Evolutionary conservation across 345 rosid species (phyloP).

Genomic region (Salix arbutifolia): DNA sequence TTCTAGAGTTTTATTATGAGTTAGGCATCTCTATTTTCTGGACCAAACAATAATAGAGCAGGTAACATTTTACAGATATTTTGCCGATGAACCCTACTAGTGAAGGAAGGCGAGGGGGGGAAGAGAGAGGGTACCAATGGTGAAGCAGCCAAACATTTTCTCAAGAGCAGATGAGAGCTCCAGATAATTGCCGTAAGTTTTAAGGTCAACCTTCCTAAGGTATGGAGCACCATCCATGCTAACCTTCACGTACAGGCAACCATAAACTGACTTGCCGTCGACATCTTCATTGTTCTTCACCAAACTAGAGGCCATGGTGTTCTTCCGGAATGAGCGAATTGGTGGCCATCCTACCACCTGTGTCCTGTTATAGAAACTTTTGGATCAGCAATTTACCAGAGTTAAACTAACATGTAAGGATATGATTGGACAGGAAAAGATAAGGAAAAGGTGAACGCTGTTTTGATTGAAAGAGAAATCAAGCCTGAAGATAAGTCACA

Average conservation of each 20-base stretch:
- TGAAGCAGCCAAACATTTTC: constrained; percentile 47
- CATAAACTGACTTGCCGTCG: constrained; percentile 30
- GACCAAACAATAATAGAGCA: neutral
- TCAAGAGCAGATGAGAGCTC: constrained; percentile 35
- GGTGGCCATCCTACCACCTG: constrained; percentile 39
- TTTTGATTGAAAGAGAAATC: neutral
- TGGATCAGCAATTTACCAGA: constrained; percentile 8
- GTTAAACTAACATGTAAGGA: neutral
- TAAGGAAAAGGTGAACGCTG: neutral
- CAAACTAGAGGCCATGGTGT: constrained; percentile 29
- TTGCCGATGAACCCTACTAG: neutral
- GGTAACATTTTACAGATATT: neutral
- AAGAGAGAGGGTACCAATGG: constrained; percentile 33
- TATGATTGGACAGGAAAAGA: neutral
- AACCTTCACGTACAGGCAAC: constrained; percentile 26
- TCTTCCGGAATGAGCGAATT: constrained; percentile 30
- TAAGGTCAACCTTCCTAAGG: constrained; percentile 30
- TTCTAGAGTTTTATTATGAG: neutral
- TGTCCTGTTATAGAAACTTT: constrained; percentile 36
- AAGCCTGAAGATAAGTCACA: neutral
- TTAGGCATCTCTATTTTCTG: neutral
- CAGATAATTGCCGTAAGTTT: constrained; percentile 20
- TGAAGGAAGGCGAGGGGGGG: too few relatives aligned
- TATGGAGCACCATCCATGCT: constrained; percentile 37
- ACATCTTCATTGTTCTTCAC: constrained; percentile 41